phyloP scores from a whole-genome alignment of 2,329 filamentous ascomycete species.

The Hymenoscyphus repandus region DNA sequence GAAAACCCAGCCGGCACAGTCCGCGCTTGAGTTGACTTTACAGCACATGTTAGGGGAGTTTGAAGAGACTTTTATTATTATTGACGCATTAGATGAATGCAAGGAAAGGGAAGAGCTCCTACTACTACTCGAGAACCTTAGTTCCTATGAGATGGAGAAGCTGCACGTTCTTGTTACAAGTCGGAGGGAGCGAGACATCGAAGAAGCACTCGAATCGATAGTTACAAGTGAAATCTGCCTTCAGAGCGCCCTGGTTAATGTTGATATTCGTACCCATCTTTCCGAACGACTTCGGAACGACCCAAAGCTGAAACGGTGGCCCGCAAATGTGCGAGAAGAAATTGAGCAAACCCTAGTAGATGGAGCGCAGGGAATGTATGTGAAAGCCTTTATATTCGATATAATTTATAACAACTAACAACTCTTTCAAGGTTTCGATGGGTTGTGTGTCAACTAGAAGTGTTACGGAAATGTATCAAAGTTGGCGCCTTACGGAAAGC shows the following conservation, averaged over 20 bases:
- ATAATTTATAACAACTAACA: no score
- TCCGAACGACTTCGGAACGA: neutral
- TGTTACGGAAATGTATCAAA: conserved; percentile 20
- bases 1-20: neutral
- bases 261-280: neutral
- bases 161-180: neutral
- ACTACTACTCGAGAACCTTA: neutral
- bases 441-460: conserved; percentile 26
- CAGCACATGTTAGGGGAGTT: conserved; percentile 19
- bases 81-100: conserved; percentile 35
- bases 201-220: neutral
- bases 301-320: neutral
- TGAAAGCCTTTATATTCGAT: no score
- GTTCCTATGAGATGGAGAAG: neutral
- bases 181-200: neutral
- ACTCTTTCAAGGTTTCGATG: conserved; percentile 21
- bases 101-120: neutral
- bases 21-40: neutral
- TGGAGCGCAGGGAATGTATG: neutral
- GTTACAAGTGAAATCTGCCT: neutral
- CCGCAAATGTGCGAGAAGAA: neutral
- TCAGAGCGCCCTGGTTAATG: neutral
- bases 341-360: neutral
- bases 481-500: neutral
- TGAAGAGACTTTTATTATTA: conserved; percentile 29